Conservation (phyloP, 179 eudicot species). For the Beta macrorhiza region DNA sequence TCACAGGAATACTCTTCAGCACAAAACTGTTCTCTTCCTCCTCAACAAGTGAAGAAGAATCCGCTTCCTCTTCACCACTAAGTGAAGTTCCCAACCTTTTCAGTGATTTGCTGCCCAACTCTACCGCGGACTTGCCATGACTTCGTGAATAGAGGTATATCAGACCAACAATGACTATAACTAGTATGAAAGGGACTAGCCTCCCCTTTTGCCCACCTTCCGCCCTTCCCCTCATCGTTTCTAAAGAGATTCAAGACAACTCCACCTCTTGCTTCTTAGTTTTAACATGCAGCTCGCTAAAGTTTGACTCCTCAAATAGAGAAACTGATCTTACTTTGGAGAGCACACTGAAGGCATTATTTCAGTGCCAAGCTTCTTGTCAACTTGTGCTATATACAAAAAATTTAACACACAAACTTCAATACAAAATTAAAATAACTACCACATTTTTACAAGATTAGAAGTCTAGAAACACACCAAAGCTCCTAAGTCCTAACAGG, state of each 20-base stretch:
- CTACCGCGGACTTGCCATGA: conserved; percentile 27
- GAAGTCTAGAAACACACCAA: neutral
- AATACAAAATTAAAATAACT: neutral
- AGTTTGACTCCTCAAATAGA: neutral
- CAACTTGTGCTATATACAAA: conserved; percentile 5
- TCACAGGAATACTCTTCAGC: conserved; percentile 43
- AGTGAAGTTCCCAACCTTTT: conserved; percentile 31
- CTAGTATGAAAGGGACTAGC: conserved; percentile 27
- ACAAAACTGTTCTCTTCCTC: conserved; percentile 27
- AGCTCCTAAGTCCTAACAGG: neutral
- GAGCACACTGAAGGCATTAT: neutral
- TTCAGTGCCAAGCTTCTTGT: neutral
- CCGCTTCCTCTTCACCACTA: conserved; percentile 35
- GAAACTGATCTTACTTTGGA: neutral
- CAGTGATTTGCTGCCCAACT: conserved; percentile 32
- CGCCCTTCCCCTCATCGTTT: conserved; percentile 35
- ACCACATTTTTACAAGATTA: neutral
- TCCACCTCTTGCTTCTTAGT: neutral
- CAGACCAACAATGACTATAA: conserved; percentile 27
- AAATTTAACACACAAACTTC: neutral
- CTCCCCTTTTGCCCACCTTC: conserved; percentile 34
- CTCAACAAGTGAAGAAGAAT: conserved; percentile 28
- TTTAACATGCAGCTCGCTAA: neutral
- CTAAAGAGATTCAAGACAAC: neutral
- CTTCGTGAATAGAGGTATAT: conserved; percentile 34